Conservation (phyloP, 1,139 yeast species). For the Blastobotrys apis region DNA sequence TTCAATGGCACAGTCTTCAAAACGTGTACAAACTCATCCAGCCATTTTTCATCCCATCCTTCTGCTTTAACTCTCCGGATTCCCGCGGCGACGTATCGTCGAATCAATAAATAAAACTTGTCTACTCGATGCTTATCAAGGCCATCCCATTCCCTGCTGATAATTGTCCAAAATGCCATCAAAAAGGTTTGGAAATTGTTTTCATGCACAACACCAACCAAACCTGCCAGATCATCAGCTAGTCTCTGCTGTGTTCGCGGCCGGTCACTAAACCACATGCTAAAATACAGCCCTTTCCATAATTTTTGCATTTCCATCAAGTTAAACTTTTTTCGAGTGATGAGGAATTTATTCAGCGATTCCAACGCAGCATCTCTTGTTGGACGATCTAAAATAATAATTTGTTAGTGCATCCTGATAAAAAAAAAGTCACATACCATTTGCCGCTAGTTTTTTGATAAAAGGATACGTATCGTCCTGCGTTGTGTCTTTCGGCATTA, state of each 20-base stretch:
- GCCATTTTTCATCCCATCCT: constrained; percentile 52
- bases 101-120: constrained; percentile 73
- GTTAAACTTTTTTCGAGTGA: constrained; percentile 40
- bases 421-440: constrained; percentile 44
- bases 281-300: constrained; percentile 88
- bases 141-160: constrained; percentile 76
- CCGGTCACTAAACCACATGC: constrained; percentile 95
- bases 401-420: no score
- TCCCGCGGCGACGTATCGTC: constrained; percentile 68
- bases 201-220: constrained; percentile 44
- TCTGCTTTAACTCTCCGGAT: constrained; percentile 52
- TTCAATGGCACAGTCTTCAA: constrained; percentile 37
- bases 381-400: constrained; percentile 58
- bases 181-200: constrained; percentile 50
- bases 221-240: constrained; percentile 66
- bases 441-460: constrained; percentile 80
- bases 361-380: constrained; percentile 74
- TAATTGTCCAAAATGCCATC: constrained; percentile 77
- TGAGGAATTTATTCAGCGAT: constrained; percentile 57
- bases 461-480: constrained; percentile 43
- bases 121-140: constrained; percentile 78
- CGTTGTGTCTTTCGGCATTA: background rate
- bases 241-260: constrained; percentile 86
- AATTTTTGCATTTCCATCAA: constrained; percentile 67
- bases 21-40: constrained; percentile 45